Evolutionary conservation across 2,329 filamentous ascomycete species (phyloP), one percentile per base, ranked within the genome.

Genomic region (Plenodomus tracheiphilus): DNA sequence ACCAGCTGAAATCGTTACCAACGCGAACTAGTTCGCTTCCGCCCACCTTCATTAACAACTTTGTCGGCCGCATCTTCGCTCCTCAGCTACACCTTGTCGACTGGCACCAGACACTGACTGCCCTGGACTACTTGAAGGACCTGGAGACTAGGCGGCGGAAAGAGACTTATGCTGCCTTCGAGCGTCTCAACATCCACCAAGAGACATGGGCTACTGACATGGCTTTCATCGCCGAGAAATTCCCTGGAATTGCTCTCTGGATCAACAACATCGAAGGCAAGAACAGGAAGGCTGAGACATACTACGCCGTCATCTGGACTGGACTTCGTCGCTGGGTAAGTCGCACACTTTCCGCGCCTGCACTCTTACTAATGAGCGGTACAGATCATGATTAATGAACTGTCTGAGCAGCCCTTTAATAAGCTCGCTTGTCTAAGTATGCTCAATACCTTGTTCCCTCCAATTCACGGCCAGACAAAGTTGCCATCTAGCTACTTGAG

Each of bases 391-490:
- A 80, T 87, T 68, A 86, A 87, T 59, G 84, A 87, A 59, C 77
- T 87, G 59, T 80, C 82, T 20, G 74, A 85, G 22, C 74, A 78
- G 25, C 83, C 83, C 0, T 85, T 84, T 70, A 83, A 83, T 73
- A 85, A 85, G 66, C 77, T 80, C 60, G 86, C 86, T 65, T 85
- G 84, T 63, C 77, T 86, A 54, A 85, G 83, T 44, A 84, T 87
- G 79, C 79, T 87, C 42, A 87, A 87, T 70, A 87, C 84, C 9
- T 74, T 87, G 22, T 83, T 86, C 54, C 85, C 85, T 7, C 83
- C 85, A 2, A 75, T 80, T 36, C 74, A 75, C 16, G 58, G 49
- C 17, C 45, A 51, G 21, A 55, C 56, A 13, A 68, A 59, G 41
- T 53, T 65, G 37, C 81, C 80, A 4, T 82, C 81, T 9, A 70